phyloP scores from a whole-genome alignment of 2,329 filamentous ascomycete species.

The Polytolypa hystricis region DNA sequence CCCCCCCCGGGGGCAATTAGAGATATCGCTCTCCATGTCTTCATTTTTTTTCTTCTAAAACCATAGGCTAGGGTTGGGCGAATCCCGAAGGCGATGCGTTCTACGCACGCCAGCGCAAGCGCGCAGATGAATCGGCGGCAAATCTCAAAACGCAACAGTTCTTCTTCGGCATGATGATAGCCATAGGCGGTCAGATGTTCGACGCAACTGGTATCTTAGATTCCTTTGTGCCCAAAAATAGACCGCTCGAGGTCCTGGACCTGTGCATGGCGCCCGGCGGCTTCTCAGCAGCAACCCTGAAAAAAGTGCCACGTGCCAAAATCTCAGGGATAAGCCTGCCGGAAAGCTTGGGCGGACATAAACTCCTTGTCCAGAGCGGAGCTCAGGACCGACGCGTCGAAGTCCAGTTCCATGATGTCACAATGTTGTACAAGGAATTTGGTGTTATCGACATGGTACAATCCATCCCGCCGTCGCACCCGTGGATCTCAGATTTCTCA shows the following conservation, averaged over 20 bases:
- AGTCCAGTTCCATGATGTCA: conserved; percentile 35
- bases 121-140: conserved; percentile 9
- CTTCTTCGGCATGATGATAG: conserved; percentile 15
- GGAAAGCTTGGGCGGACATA: conserved; percentile 29
- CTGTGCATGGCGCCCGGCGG: conserved; percentile 47
- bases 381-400: conserved; percentile 9
- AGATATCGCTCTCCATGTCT: too few relatives aligned
- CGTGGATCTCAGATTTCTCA: conserved; percentile 16
- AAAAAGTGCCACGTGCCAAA: conserved; percentile 24
- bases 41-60: too few relatives aligned
- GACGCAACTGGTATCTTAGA: conserved; percentile 10
- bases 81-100: conserved; percentile 10
- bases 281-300: conserved; percentile 33
- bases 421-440: conserved; percentile 40
- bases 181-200: conserved; percentile 16
- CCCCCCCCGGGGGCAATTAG: too few relatives aligned
- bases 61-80: conserved; percentile 14
- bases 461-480: conserved; percentile 14
- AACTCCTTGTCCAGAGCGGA: conserved; percentile 25
- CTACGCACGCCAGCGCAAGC: conserved; percentile 12
- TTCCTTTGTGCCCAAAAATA: background rate
- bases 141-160: conserved; percentile 3
- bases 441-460: conserved; percentile 19
- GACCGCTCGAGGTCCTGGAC: conserved; percentile 33
- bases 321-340: conserved; percentile 35